Evolutionary conservation across 371 early-diverging fungal species (phyloP).

Genomic region (Rhizomucor miehei): DNA sequence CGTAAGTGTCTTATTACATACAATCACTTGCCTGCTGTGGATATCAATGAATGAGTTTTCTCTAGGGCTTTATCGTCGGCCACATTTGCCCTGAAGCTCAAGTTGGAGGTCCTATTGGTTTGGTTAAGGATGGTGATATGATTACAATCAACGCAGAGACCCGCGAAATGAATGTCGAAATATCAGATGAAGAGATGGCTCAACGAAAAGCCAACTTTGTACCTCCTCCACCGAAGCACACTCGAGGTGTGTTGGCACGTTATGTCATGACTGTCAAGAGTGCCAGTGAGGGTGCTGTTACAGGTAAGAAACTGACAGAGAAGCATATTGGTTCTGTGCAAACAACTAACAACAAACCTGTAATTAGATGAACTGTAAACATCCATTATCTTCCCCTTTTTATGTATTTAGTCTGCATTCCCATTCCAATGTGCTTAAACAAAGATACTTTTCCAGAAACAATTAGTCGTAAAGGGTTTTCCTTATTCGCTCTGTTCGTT

Average conservation of each 20-base stretch:
- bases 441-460: too few species aligned
- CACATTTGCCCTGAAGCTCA: constrained; percentile 98
- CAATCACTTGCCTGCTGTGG: too few species aligned
- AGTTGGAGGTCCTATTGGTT: constrained; percentile 93
- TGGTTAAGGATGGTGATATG: constrained; percentile 84
- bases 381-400: too few species aligned
- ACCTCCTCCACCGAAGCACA: constrained; percentile 83
- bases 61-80: constrained; percentile 94
- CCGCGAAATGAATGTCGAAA: constrained; percentile 68
- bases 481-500: too few species aligned
- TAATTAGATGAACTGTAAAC: too few species aligned
- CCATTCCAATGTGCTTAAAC: too few species aligned
- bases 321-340: too few species aligned
- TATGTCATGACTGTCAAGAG: constrained; percentile 85
- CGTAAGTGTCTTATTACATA: constrained; percentile 48
- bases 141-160: constrained; percentile 84
- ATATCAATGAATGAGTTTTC: too few species aligned
- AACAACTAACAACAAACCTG: too few species aligned
- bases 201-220: constrained; percentile 67
- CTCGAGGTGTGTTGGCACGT: constrained; percentile 85
- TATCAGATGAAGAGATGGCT: constrained; percentile 77
- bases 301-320: constrained; percentile 60
- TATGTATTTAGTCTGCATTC: too few species aligned
- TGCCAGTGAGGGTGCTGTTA: constrained; percentile 84
- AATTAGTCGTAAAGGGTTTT: too few species aligned